Percentiles rank a stretch among this genome's conserved stretches.
Evolutionary conservation across 2,329 filamentous ascomycete genomes (phyloP).

Genomic region (Geoglossum cookeanum): DNA sequence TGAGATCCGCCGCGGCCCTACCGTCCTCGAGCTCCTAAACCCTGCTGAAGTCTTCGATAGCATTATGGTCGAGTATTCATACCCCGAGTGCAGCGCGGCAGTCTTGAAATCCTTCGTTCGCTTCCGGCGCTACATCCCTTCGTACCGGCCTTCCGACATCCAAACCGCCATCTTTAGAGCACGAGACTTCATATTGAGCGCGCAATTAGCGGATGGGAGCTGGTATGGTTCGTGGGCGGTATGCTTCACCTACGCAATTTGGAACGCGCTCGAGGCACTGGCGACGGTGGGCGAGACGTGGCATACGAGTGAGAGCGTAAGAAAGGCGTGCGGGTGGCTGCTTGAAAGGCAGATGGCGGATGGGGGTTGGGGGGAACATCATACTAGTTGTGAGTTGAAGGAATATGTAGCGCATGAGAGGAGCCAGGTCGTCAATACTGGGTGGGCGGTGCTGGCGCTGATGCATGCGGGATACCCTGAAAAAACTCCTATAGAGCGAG

Average conservation of each 20-base stretch:
- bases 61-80: constrained; percentile 8
- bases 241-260: constrained; percentile 10
- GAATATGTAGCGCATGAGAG: background rate
- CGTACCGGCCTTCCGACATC: constrained; percentile 8
- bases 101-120: constrained; percentile 4
- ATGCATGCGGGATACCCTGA: constrained; percentile 1
- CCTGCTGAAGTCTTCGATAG: constrained; percentile 7
- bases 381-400: background rate
- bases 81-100: constrained; percentile 10
- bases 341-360: constrained; percentile 4
- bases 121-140: constrained; percentile 5
- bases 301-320: background rate
- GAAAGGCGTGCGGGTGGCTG: constrained; percentile 3
- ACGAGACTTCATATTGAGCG: background rate
- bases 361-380: constrained; percentile 6
- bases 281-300: constrained; percentile 4
- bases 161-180: background rate
- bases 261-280: constrained; percentile 8
- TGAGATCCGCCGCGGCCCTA: constrained; percentile 4
- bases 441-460: constrained; percentile 1
- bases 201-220: constrained; percentile 7
- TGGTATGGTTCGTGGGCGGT: constrained; percentile 9
- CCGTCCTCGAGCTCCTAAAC: constrained; percentile 8
- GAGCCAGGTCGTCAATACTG: constrained; percentile 3
- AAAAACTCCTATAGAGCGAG: background rate